Percentiles rank a stretch among this genome's conserved stretches.
Evolutionary conservation across 192 early-diverging fungal species (phyloP).

Genomic region (Linnemannia hyalina): DNA sequence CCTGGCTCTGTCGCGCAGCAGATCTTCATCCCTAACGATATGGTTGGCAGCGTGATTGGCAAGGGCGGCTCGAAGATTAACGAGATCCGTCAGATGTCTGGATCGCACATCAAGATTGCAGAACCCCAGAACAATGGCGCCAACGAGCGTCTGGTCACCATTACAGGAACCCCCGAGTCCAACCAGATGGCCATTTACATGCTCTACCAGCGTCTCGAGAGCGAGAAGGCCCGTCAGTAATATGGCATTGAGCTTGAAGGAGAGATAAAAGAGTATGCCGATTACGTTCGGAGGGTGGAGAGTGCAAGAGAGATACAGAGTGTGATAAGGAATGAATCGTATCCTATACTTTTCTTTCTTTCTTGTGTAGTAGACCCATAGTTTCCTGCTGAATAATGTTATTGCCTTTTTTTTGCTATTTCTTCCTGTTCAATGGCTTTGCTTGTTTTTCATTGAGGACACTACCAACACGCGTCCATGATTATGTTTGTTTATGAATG

Average conservation of each 20-base stretch:
- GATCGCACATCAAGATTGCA: constrained; percentile 92
- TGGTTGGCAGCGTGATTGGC: constrained; percentile 95
- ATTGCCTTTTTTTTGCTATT: background rate
- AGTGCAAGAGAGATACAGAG: background rate
- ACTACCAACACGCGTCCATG: background rate
- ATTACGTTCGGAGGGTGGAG: no score
- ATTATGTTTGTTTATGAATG: background rate
- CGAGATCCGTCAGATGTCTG: constrained; percentile 83
- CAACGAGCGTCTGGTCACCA: constrained; percentile 89
- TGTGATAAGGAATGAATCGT: no score
- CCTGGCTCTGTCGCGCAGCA: constrained; percentile 67
- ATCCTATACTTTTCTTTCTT: background rate
- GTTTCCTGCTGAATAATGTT: background rate
- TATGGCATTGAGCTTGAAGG: background rate
- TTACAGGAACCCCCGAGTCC: constrained; percentile 87
- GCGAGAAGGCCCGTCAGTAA: constrained; percentile 72
- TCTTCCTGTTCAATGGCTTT: no score
- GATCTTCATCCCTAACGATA: constrained; percentile 74
- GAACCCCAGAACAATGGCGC: constrained; percentile 70
- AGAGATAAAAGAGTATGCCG: no score
- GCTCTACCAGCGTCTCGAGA: constrained; percentile 90
- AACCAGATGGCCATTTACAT: constrained; percentile 95
- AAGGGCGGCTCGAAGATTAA: constrained; percentile 88
- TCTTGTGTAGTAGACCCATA: background rate
- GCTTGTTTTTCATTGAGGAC: background rate